Base-by-base conservation (phyloP, 176 grass and related monocot species). In the Saccharum spontaneum region DNA sequence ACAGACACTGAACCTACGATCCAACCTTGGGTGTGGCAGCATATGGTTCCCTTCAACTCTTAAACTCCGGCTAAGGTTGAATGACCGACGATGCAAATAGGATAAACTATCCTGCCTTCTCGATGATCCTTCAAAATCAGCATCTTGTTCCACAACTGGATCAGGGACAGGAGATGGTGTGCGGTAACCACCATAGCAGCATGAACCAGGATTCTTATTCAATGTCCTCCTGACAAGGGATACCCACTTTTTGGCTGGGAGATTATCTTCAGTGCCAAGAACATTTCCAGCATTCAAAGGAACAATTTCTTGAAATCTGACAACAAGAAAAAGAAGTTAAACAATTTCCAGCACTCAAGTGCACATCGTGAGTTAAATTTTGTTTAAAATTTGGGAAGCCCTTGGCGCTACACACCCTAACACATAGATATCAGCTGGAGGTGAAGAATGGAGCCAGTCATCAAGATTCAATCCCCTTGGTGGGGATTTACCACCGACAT, bases 211-310 rank as follows among this genome's bases (percentile, higher is more conserved):
- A 65, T 86, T 93, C 69, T 84, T 94, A 61, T 95, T 94, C 70
- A 98, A 13, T 43, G 96, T 92, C 75, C 75, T 92, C 30, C 91
- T 92, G 70, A 98, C 83, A 55, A 98, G 96, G n/a, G 91, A 89
- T 6, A 98, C 85, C 96, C 96, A 98, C 70, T 95, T 98, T 67
- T 92, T 98, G 0, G 93, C 96, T 20, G 96, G 96, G 66, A 87
- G 34, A 75, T 95, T 98, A 73, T 95, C 92, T 94, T 98, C 96
- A 2, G 91, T 86, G 49, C 96, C 96, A 64, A 98, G 91, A 88
- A 95, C 96, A 89, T 98, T 98, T 63, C 96, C 96, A 45, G 96
- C 96, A 89, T 98, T 98, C 67, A 98, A 88, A 81, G 96, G 96
- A 81, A 98, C 96, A 81, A 98, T 95, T 86, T 98, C 96, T 67